Percentiles rank a stretch among this genome's conserved stretches.
These are phyloP conservation scores for Phragmites australis DNA, from an alignment of 176 grass and related monocot species.

Conservation along the genomic window DNA sequence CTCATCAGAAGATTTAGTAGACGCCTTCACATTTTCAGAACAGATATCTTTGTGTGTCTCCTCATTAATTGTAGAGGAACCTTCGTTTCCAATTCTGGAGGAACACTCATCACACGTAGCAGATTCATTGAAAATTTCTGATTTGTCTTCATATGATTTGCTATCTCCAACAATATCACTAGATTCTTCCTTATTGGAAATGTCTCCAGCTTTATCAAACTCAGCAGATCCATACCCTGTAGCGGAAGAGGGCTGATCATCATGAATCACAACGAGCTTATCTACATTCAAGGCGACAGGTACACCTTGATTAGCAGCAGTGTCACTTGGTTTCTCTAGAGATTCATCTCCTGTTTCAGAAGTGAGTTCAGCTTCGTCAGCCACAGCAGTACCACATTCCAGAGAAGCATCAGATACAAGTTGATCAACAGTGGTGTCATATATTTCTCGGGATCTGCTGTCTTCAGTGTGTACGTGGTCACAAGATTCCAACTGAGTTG, in stretches of 20 bases:
- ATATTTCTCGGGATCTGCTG: constrained; percentile 35
- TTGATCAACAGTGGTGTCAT: constrained; percentile 8
- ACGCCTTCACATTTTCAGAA: constrained; percentile 37
- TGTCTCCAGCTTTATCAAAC: constrained; percentile 3
- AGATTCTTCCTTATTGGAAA: not conserved
- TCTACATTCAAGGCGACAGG: not conserved
- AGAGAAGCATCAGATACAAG: constrained; percentile 18
- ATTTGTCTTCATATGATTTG: constrained; percentile 5
- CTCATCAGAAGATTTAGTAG: constrained; percentile 37
- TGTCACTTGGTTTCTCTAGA: not conserved
- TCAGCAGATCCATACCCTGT: not conserved
- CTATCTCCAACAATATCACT: constrained; percentile 9
- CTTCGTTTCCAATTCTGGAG: not conserved
- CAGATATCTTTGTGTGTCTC: not conserved
- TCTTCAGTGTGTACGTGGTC: constrained; percentile 8
- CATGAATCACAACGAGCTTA: not conserved
- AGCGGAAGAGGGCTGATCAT: constrained; percentile 2
- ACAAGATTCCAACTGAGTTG: constrained; percentile 10
- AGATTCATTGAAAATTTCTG: constrained; percentile 4
- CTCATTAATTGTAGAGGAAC: not conserved
- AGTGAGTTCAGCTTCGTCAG: constrained; percentile 29
- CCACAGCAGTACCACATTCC: constrained; percentile 19
- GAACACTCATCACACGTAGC: not conserved
- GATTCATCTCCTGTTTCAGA: constrained; percentile 16
- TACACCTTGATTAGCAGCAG: constrained; percentile 30